Evolutionary conservation across 169 alveolate species (phyloP), one percentile per base, ranked within the genome.

Genomic region (Miamiensis avidus): DNA sequence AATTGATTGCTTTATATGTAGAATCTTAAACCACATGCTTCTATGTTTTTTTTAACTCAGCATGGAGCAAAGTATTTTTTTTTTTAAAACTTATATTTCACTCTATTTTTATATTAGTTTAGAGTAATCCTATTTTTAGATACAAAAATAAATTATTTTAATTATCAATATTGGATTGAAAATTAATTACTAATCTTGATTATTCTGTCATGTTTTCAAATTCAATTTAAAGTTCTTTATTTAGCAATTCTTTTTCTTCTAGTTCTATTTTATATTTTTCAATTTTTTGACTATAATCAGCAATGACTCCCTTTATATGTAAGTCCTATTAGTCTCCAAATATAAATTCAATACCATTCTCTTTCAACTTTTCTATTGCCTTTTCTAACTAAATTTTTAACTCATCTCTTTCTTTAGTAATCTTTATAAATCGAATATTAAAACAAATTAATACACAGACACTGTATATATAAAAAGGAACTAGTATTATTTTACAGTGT

Each of bases 11-110:
- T n/a, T 49, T 49, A 49, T 11, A 49, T 49, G 20, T 49, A 11
- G 4, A 49, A 49, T 49, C 4, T 49, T 49, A 49, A 49, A 49
- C 20, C 26, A 49, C 4, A 49, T 11, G 69, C 4, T 11, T 11
- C 20, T 11, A 49, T 11, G 69, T 49, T 49, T 31, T 33, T 77
- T 77, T 33, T 32, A 20, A 34, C 65, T 78, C 73, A 78, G 76
- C 78, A 33, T 15, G 20, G 78, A 87, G 33, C 81, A 83, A 65
- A 30, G 79, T 11, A 78, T 78, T n/a, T 73, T 88, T 74, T 90
- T 76, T 65, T 85, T 88, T 1, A 88, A 78, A 25, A 81, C 85
- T 74, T 83, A 91, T 0, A 92, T 77, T 75, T 88, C 92, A 29
- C 82, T 64, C 65, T 82, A 81, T 75, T 82, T 89, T 28, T 84